A percentile compares a stretch with the other conserved stretches of the same genome.
Conservation (phyloP, 108 stramenopile species). For the Cyclotella atomus region DNA sequence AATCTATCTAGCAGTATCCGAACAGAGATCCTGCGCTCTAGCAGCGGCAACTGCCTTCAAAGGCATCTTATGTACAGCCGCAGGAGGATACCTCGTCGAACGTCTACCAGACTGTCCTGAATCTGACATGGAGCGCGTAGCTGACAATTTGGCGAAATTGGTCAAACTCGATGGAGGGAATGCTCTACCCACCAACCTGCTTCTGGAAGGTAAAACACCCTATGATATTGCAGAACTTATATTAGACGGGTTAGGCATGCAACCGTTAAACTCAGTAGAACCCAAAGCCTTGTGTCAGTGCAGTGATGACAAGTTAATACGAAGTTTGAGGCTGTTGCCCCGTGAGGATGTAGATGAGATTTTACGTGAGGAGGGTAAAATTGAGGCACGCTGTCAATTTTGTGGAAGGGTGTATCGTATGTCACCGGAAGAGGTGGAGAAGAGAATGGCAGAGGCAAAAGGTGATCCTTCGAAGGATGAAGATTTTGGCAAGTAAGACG, state of each 20-base stretch:
- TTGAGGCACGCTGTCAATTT: slow-evolving; percentile 88
- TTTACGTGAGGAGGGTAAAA: slow-evolving; percentile 66
- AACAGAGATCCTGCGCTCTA: slow-evolving; percentile 88
- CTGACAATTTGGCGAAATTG: slow-evolving; percentile 71
- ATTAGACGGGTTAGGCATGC: slow-evolving; percentile 80
- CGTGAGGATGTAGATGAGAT: slow-evolving; percentile 80
- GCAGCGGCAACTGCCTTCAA: slow-evolving; percentile 76
- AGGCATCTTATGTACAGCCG: slow-evolving; percentile 83
- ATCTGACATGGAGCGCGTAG: slow-evolving; percentile 59
- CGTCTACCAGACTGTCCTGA: slow-evolving; percentile 72
- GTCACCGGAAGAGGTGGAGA: slow-evolving; percentile 69
- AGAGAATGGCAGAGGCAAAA: slow-evolving; percentile 59
- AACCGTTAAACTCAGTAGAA: slow-evolving; percentile 67
- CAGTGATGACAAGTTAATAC: slow-evolving; percentile 74
- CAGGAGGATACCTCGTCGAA: slow-evolving; percentile 89
- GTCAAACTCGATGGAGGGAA: slow-evolving; percentile 74
- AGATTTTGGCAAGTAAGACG: slow-evolving; percentile 35
- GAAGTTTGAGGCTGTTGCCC: slow-evolving; percentile 78
- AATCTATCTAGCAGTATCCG: slow-evolving; percentile 82
- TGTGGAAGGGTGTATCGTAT: slow-evolving; percentile 82
- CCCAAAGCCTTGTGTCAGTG: slow-evolving; percentile 70
- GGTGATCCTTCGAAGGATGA: slow-evolving; percentile 75
- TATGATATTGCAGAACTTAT: slow-evolving; percentile 74
- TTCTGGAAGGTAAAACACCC: slow-evolving; percentile 75
- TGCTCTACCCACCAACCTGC: slow-evolving; percentile 67